Conservation (phyloP, 495 filamentous ascomycete species). For the Daldinia caldariorum region DNA sequence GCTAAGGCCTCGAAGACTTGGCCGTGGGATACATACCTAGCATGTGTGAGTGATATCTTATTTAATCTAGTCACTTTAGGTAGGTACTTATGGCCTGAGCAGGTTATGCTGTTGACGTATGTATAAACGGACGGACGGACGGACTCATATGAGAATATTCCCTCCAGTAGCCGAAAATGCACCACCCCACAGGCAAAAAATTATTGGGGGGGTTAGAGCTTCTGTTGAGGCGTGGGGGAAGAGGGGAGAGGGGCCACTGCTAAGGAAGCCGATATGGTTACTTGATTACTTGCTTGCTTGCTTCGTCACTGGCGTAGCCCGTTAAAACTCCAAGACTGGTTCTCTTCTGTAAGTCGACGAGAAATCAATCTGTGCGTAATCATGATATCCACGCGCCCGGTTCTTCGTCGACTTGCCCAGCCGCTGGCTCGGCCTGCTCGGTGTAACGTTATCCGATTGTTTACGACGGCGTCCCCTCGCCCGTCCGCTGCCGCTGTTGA, state of each 20-base stretch:
- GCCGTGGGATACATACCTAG: not conserved
- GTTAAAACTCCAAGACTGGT: slow-evolving; percentile 23
- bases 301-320: slow-evolving; percentile 11
- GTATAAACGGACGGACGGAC: not conserved
- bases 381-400: slow-evolving; percentile 35
- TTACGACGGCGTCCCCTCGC: slow-evolving; percentile 31
- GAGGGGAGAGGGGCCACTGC: too few species aligned
- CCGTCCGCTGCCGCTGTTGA: slow-evolving; percentile 24
- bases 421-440: slow-evolving; percentile 27
- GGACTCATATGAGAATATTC: not conserved
- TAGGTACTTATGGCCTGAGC: too few species aligned
- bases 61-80: slow-evolving; percentile 26
- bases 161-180: slow-evolving; percentile 25
- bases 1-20: slow-evolving; percentile 25
- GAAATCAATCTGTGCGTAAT: slow-evolving; percentile 18
- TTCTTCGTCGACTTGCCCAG: slow-evolving; percentile 29
- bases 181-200: slow-evolving; percentile 24
- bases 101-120: slow-evolving; percentile 18
- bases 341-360: slow-evolving; percentile 18
- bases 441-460: slow-evolving; percentile 21
- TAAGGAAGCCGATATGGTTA: not conserved
- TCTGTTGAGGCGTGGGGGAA: slow-evolving; percentile 20
- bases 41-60: not conserved
- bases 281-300: slow-evolving; percentile 6
- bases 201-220: slow-evolving; percentile 14